Percentiles rank a stretch among this genome's conserved stretches.
Conservation (phyloP, 305 asterid species). For the Fraxinus paxiana region DNA sequence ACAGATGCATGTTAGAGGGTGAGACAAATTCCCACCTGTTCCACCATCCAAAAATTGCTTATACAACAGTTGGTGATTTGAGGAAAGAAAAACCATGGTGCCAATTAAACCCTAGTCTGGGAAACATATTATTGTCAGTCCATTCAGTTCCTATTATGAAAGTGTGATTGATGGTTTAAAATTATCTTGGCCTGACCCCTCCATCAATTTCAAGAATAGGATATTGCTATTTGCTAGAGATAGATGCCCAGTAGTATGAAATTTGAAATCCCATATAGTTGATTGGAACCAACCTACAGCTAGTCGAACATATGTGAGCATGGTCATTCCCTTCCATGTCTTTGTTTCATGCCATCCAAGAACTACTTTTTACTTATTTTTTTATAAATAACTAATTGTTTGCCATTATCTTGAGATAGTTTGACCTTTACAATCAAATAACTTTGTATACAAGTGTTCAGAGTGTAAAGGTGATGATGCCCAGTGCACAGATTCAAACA, state of each 20-base stretch:
- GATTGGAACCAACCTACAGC: neutral
- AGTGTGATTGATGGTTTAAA: neutral
- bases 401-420: neutral
- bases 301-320: neutral
- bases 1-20: neutral
- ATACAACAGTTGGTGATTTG: neutral
- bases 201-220: neutral
- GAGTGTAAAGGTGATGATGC: neutral
- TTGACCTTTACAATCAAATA: neutral
- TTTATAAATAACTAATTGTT: neutral
- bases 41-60: neutral
- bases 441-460: neutral
- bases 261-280: neutral
- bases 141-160: neutral
- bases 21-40: neutral
- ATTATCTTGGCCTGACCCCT: neutral
- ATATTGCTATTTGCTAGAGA: neutral
- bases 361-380: neutral
- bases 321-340: neutral
- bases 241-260: neutral
- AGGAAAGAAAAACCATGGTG: neutral
- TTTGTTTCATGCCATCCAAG: neutral
- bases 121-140: neutral
- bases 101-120: neutral
- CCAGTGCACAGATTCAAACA: neutral